A percentile compares a stretch with the other conserved stretches of the same genome.
These are phyloP conservation scores for Pseudozyma sp. DNA, from an alignment of 1,284 basidiomycete genomes.

Conservation along the genomic window DNA sequence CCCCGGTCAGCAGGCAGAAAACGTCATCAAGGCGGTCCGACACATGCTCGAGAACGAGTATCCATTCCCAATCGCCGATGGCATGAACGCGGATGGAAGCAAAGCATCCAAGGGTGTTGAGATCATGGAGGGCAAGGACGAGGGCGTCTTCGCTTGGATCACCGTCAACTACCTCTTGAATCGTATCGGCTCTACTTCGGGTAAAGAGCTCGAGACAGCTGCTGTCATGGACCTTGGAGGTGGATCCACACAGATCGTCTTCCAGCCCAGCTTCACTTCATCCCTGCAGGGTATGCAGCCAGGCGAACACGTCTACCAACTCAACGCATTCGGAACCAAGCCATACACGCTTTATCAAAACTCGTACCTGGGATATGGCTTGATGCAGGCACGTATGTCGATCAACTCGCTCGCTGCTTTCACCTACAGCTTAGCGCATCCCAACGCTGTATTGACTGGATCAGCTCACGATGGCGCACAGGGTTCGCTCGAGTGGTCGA, in stretches of 20 bases:
- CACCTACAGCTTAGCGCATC: conserved; percentile 74
- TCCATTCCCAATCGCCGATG: conserved; percentile 75
- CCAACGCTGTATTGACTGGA: conserved; percentile 53
- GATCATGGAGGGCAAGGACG: conserved; percentile 93
- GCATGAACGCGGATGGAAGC: conserved; percentile 32
- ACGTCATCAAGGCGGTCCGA: conserved; percentile 84
- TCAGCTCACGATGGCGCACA: conserved; percentile 31
- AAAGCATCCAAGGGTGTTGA: conserved; percentile 56
- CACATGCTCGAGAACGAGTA: conserved; percentile 76
- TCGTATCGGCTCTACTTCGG: conserved; percentile 69
- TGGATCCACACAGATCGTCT: conserved; percentile 97
- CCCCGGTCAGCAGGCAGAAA: conserved; percentile 76
- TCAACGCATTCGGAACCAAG: conserved; percentile 70
- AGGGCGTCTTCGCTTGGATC: conserved; percentile 95
- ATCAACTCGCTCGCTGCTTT: conserved; percentile 92
- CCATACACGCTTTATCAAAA: conserved; percentile 67
- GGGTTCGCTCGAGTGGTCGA: conserved; percentile 63
- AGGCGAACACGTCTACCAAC: conserved; percentile 93
- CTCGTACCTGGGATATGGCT: conserved; percentile 83
- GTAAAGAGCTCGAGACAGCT: conserved; percentile 72
- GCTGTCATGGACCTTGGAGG: conserved; percentile 97
- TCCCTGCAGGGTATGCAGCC: conserved; percentile 75
- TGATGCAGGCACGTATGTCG: conserved; percentile 87
- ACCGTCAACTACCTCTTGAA: conserved; percentile 84
- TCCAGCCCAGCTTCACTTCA: conserved; percentile 77